Percentiles rank a stretch among this genome's conserved stretches.
Conservation (phyloP, 2,329 filamentous ascomycete species). For the Cytospora paraplurivora region DNA sequence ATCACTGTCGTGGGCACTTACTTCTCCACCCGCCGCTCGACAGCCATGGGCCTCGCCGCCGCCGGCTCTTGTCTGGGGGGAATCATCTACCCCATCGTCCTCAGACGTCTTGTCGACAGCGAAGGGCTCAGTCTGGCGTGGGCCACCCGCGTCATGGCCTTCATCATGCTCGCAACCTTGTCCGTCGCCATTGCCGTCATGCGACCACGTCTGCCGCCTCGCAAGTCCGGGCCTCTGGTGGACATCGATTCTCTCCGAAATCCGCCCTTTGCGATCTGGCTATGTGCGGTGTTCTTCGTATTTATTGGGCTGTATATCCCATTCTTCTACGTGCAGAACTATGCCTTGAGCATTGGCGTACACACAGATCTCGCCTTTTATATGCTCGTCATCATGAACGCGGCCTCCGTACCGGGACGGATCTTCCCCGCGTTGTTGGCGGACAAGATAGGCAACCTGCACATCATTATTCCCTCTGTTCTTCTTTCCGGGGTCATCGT, state of each 20-base stretch:
- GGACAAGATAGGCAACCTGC: slow-evolving; percentile 59
- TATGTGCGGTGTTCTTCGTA: slow-evolving; percentile 60
- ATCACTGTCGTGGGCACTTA: slow-evolving; percentile 42
- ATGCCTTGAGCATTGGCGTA: slow-evolving; percentile 63
- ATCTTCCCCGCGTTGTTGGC: slow-evolving; percentile 75
- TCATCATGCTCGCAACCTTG: slow-evolving; percentile 47
- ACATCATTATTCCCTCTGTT: slow-evolving; percentile 38
- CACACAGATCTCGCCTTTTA: slow-evolving; percentile 66
- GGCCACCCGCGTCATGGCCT: slow-evolving; percentile 51
- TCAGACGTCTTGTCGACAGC: slow-evolving; percentile 46
- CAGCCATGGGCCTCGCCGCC: slow-evolving; percentile 78
- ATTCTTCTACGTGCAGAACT: slow-evolving; percentile 74
- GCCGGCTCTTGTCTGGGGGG: slow-evolving; percentile 74
- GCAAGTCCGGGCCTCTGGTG: background rate
- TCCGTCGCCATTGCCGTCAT: slow-evolving; percentile 49
- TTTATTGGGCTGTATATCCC: slow-evolving; percentile 74
- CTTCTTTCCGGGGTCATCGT: slow-evolving; percentile 39
- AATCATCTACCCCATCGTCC: slow-evolving; percentile 59
- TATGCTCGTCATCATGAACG: slow-evolving; percentile 68
- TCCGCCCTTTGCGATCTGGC: slow-evolving; percentile 63
- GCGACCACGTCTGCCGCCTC: slow-evolving; percentile 56
- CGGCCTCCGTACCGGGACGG: slow-evolving; percentile 44
- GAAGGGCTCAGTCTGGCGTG: slow-evolving; percentile 48
- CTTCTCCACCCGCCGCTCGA: slow-evolving; percentile 70
- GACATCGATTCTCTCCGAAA: slow-evolving; percentile 39